Base-by-base conservation (phyloP, 352 stramenopile genomes). In the Phytophthora colocasiae region DNA sequence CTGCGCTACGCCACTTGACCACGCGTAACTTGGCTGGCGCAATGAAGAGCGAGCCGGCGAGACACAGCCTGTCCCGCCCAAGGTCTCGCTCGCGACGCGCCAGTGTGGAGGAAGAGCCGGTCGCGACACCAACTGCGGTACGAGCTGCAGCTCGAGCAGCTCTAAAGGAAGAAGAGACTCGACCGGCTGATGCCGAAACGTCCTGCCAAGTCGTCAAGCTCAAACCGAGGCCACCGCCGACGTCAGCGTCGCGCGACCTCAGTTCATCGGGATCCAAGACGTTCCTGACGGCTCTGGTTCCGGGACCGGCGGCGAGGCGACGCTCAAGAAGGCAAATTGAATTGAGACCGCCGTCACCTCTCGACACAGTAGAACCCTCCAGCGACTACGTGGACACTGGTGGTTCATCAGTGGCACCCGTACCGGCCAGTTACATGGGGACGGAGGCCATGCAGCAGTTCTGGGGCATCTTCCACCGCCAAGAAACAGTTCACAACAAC, bases 401-500 rank as follows among this genome's bases (percentile, higher is more conserved):
- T 3, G 54, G 29, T 8, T 38, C 36, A 17, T 48, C 12, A 3
- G 58, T 68, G 29, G 53, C 49, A 45, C 67, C 72, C 1, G 48
- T 62, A 4, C 63, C 70, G 19, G 60, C 69, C 43, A 91, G 90
- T 55, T 91, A 94, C 75, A 78, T 91, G 44, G 85, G 83, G 19
- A 14, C 24, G 17, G 72, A 87, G 4, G 83, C 83, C 4, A 73
- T 94, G 55, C 63, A 81, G 11, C 63, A 73, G 24, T 92, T 92
- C 66, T 94, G 85, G 83, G 59, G 55, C 27, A 78, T 90, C 45
- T 94, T 94, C 55, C 85, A 92, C 31, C 80, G 77, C 2, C 78
- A 94, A 46, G 81, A 91, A 47, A 73, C 63, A 0, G 71, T 88
- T 29, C 74, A 78, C 58, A 87, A 89, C 65, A 78, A 89, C 66